These are phyloP conservation scores for Raphanus sativus DNA, from an alignment of 345 rosid genomes.

Conservation along the genomic window DNA sequence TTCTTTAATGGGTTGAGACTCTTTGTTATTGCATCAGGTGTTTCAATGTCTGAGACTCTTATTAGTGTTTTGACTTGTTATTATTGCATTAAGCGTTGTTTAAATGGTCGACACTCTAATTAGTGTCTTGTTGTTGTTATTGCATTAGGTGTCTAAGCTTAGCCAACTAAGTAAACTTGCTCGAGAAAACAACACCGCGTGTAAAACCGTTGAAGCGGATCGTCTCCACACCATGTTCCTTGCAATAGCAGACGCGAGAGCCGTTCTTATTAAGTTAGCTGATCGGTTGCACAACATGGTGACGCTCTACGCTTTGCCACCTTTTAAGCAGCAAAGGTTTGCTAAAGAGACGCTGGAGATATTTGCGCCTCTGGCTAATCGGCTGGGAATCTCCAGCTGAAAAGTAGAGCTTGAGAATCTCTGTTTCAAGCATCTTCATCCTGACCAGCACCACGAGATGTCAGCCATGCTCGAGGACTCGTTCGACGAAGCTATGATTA, in stretches of 20 bases:
- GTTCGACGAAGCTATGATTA: conserved; percentile 67
- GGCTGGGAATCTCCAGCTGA: conserved; percentile 85
- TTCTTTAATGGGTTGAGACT: conserved; percentile 4
- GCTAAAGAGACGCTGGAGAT: conserved; percentile 97
- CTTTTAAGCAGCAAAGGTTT: conserved; percentile 74
- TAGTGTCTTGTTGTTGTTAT: background rate
- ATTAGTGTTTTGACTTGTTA: background rate
- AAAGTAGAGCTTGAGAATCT: conserved; percentile 84
- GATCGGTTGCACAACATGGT: conserved; percentile 96
- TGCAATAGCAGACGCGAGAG: conserved; percentile 95
- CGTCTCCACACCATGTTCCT: conserved; percentile 94
- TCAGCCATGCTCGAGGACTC: conserved; percentile 65
- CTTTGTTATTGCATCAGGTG: background rate
- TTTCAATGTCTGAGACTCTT: conserved; percentile 7
- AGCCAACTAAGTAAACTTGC: conserved; percentile 95
- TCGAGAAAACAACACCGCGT: conserved; percentile 85
- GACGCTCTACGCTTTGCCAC: conserved; percentile 79
- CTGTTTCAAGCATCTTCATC: conserved; percentile 88
- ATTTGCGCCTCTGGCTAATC: conserved; percentile 88
- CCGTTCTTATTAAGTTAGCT: conserved; percentile 90
- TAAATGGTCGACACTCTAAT: conserved; percentile 1
- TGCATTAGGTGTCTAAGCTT: conserved; percentile 82
- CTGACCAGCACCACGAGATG: conserved; percentile 71
- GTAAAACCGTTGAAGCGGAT: conserved; percentile 87
- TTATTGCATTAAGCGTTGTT: background rate